Evolutionary conservation across 106 monocot genomes (phyloP).

Genomic region (Dendrobium huoshanense): DNA sequence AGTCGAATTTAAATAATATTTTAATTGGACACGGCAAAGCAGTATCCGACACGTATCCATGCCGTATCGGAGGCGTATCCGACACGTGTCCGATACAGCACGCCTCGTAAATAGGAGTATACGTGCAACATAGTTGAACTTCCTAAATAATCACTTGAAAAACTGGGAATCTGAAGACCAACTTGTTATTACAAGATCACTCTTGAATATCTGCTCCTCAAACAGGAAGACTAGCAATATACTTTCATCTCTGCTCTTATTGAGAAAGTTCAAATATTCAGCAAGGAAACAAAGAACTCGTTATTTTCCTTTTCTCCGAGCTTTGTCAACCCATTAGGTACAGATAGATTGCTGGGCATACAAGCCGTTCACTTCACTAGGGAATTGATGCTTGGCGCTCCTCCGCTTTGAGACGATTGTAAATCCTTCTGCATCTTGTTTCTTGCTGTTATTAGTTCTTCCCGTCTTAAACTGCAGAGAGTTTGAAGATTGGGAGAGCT

Average conservation of each 20-base stretch:
- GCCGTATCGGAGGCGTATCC: too few species aligned
- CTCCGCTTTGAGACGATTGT: constrained; percentile 70
- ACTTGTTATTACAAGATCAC: not conserved
- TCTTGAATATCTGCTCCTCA: not conserved
- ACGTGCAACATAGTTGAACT: too few species aligned
- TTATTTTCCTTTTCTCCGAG: too few species aligned
- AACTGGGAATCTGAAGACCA: not conserved
- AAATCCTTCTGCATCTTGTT: constrained; percentile 71
- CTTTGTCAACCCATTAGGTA: constrained; percentile 31
- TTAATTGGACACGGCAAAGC: too few species aligned
- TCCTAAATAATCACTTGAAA: not conserved
- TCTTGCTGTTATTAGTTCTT: constrained; percentile 15
- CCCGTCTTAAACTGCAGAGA: not conserved
- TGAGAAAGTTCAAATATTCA: not conserved
- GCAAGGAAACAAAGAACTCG: not conserved
- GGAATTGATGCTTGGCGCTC: constrained; percentile 51
- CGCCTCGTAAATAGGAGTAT: too few species aligned
- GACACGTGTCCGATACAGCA: too few species aligned
- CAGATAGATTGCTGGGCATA: constrained; percentile 64
- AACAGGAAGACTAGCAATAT: not conserved
- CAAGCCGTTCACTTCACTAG: constrained; percentile 43
- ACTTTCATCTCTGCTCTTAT: not conserved
- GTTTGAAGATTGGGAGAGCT: not conserved
- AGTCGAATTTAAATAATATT: too few species aligned
- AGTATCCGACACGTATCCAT: too few species aligned